Evolutionary conservation across 2,329 filamentous ascomycete species (phyloP), one percentile per base, ranked within the genome.

Genomic region (Phyllosticta paracitricarpa): DNA sequence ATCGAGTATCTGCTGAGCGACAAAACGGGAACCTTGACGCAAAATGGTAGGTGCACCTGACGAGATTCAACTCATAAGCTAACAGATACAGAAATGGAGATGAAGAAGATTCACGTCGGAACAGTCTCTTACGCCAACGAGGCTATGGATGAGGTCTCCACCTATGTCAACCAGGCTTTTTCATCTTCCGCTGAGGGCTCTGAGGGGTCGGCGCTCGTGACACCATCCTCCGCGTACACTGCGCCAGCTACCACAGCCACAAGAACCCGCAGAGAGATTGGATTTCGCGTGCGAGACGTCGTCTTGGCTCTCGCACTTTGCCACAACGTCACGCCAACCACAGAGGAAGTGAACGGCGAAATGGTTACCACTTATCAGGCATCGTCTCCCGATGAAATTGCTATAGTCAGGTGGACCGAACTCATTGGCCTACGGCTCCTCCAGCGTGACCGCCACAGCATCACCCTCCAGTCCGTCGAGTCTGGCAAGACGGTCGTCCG

Each of bases 121-220:
- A 99, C 94, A 9, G 94, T 97, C 1, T 97, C 93, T 1, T 99
- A 99, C 70, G 94, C 93, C 35, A 96, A 96, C 67, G 94, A 99
- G 71, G 93, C 94, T 9, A 99, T 99, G 94, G 94, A 97, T 67
- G 95, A 99, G 76, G 94, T 99, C 12, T 79, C 85, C 12, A 83
- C 89, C 0, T 97, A 96, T 71, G 83, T 99, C 57, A 86, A 83
- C 64, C 92, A 97, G 72, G 89, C 88, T 5, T 96, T 97, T 68
- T 53, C 65, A 17, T 68, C 70, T 19, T 70, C 72, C 22, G 62
- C 68, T 2, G 70, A 71, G 54, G 57, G 57, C 2, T 55, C 60
- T 0, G 71, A 72, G 52, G 53, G 66, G 25, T 64, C 65, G 6
- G 72, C 77, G 24, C 79, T 95, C 24, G 84, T 90, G 35, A 94